phyloP scores from a whole-genome alignment of 352 stramenopile species.

The Peronosclerospora sorghi region DNA sequence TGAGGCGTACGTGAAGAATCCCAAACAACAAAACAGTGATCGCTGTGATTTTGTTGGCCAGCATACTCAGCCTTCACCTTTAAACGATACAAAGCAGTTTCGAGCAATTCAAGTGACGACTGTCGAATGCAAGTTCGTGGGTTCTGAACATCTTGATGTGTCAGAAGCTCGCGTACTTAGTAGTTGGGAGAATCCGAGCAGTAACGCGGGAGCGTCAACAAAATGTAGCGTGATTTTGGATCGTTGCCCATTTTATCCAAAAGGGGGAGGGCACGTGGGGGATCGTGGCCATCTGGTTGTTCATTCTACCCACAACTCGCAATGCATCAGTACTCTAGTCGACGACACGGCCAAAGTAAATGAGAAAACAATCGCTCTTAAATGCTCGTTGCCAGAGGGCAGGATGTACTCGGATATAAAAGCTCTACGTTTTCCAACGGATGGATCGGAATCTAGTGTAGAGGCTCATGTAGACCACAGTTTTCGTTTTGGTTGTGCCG shows the following conservation, averaged over 20 bases:
- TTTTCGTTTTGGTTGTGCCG: constrained; percentile 36
- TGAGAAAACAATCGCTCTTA: constrained; percentile 34
- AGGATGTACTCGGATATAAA: constrained; percentile 20
- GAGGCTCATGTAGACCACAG: constrained; percentile 34
- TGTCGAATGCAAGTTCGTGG: constrained; percentile 32
- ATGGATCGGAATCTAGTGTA: constrained; percentile 9
- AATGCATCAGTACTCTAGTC: constrained; percentile 17
- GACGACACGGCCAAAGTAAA: constrained; percentile 32
- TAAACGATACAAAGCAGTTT: constrained; percentile 1
- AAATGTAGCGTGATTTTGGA: constrained; percentile 37
- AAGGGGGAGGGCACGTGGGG: constrained; percentile 64
- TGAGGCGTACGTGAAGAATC: constrained; percentile 28
- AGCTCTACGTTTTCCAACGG: constrained; percentile 3
- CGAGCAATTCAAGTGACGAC: neutral
- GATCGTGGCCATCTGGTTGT: constrained; percentile 37
- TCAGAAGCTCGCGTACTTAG: constrained; percentile 24
- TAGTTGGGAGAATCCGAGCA: constrained; percentile 17
- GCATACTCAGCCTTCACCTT: constrained; percentile 7
- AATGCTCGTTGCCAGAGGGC: constrained; percentile 26
- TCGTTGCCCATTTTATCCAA: constrained; percentile 62
- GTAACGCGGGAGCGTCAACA: constrained; percentile 1
- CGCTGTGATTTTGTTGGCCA: constrained; percentile 30
- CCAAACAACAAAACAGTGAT: constrained; percentile 39
- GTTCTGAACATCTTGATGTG: constrained; percentile 42
- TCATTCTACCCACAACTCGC: constrained; percentile 1